A percentile compares a stretch with the other conserved stretches of the same genome.
Evolutionary conservation across 208 protist genomes (phyloP).

Genomic region (Angomonas deanei): DNA sequence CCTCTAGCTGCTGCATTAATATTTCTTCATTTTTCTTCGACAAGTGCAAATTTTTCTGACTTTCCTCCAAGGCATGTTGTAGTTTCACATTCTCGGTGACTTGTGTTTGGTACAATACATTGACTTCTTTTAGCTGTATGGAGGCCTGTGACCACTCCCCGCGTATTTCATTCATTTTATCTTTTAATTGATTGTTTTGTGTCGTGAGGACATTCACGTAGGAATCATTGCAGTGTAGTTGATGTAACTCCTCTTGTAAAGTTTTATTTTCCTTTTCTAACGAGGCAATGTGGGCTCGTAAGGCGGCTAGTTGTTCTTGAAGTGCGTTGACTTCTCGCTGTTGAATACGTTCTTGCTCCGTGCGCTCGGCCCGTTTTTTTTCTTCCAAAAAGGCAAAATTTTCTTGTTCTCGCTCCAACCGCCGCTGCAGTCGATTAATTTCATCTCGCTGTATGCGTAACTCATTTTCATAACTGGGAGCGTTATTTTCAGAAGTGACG

Average conservation of each 20-base stretch:
- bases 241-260: conserved; percentile 33
- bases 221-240: conserved; percentile 31
- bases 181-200: conserved; percentile 46
- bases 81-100: conserved; percentile 28
- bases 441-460: conserved; percentile 35
- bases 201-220: conserved; percentile 38
- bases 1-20: conserved; percentile 37
- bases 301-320: conserved; percentile 36
- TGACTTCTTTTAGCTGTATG: conserved; percentile 36
- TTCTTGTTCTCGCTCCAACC: conserved; percentile 49
- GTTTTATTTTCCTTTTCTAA: conserved; percentile 28
- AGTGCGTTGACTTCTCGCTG: conserved; percentile 29
- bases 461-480: conserved; percentile 29
- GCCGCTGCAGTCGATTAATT: conserved; percentile 47
- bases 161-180: conserved; percentile 49
- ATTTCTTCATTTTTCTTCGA: conserved; percentile 20
- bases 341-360: conserved; percentile 32
- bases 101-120: conserved; percentile 26
- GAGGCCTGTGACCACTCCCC: conserved; percentile 38
- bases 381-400: conserved; percentile 31
- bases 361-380: conserved; percentile 39
- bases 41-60: conserved; percentile 15
- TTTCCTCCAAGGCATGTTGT: conserved; percentile 21
- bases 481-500: too few species aligned
- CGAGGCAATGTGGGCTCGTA: conserved; percentile 16